Conservation (phyloP, 768 basidiomycete genomes). For the Serendipita sp. region DNA sequence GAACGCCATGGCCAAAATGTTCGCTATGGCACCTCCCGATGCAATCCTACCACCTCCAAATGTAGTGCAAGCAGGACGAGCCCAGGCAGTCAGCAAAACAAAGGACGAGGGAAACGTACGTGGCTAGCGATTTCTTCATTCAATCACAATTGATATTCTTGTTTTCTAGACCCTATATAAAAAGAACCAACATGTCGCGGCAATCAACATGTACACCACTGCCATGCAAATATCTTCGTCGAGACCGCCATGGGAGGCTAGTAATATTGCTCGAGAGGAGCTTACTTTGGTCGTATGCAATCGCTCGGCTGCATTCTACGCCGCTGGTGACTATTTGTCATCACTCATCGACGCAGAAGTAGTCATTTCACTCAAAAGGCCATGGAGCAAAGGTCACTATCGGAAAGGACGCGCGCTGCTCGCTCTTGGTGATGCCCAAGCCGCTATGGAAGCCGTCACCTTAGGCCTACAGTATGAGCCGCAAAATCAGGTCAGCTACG, state of each 20-base stretch:
- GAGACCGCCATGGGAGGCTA: conserved; percentile 82
- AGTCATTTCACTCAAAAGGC: conserved; percentile 66
- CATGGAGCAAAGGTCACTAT: conserved; percentile 95
- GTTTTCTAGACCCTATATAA: conserved; percentile 57
- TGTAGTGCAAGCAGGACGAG: conserved; percentile 57
- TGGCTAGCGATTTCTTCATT: conserved; percentile 10
- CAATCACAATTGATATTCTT: not conserved
- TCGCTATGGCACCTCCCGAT: conserved; percentile 41
- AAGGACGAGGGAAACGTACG: conserved; percentile 95
- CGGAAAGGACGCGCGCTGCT: conserved; percentile 80
- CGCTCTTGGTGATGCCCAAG: conserved; percentile 47
- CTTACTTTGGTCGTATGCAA: conserved; percentile 82
- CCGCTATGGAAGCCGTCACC: conserved; percentile 67
- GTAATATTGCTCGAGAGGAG: conserved; percentile 72
- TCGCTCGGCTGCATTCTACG: conserved; percentile 73
- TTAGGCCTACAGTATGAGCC: conserved; percentile 80
- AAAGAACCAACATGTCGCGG: conserved; percentile 44
- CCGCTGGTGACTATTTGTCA: conserved; percentile 54
- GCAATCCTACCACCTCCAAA: conserved; percentile 45
- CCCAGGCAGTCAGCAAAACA: conserved; percentile 53
- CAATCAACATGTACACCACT: conserved; percentile 63
- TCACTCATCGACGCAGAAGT: conserved; percentile 83
- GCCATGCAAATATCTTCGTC: conserved; percentile 63
- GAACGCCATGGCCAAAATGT: conserved; percentile 59
- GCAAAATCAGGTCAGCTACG: conserved; percentile 32